These are phyloP conservation scores for Tilletiaria anomala DNA, from an alignment of 1,284 basidiomycete genomes.

Conservation along the genomic window DNA sequence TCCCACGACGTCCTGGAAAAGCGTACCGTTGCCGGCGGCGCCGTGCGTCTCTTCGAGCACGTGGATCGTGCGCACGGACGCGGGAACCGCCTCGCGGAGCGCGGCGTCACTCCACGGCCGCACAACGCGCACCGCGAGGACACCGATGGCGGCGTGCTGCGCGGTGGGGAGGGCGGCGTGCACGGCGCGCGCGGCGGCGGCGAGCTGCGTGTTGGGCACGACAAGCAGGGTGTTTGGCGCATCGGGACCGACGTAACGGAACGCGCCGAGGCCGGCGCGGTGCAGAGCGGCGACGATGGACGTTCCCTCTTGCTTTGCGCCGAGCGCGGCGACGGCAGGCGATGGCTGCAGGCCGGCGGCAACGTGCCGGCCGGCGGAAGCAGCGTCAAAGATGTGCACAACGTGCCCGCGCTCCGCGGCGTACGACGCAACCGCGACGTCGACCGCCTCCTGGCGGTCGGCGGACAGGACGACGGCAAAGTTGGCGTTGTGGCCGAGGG, in stretches of 20 bases:
- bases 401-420: slow-evolving; percentile 16
- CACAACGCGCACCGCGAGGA: slow-evolving; percentile 26
- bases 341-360: slow-evolving; percentile 16
- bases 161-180: slow-evolving; percentile 17
- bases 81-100: slow-evolving; percentile 21
- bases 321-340: slow-evolving; percentile 46
- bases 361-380: slow-evolving; percentile 28
- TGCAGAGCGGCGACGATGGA: slow-evolving; percentile 7
- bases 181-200: slow-evolving; percentile 25
- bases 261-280: slow-evolving; percentile 11
- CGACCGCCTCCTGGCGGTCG: slow-evolving; percentile 29
- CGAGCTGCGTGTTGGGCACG: slow-evolving; percentile 31
- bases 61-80: slow-evolving; percentile 23
- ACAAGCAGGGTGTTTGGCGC: slow-evolving; percentile 27
- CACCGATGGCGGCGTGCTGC: slow-evolving; percentile 19
- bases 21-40: too few species aligned
- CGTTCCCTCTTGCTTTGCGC: slow-evolving; percentile 64
- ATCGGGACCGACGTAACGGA: slow-evolving; percentile 31
- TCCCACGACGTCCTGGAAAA: slow-evolving; percentile 2
- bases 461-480: slow-evolving; percentile 33
- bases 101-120: slow-evolving; percentile 28
- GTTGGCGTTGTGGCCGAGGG: slow-evolving; percentile 6
- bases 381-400: slow-evolving; percentile 38
- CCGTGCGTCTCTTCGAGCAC: slow-evolving; percentile 31
- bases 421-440: slow-evolving; percentile 32